A percentile compares a stretch with the other conserved stretches of the same genome.
phyloP scores from a whole-genome alignment of 2,329 filamentous ascomycete genomes.

The Plectosphaerella cucumerina region DNA sequence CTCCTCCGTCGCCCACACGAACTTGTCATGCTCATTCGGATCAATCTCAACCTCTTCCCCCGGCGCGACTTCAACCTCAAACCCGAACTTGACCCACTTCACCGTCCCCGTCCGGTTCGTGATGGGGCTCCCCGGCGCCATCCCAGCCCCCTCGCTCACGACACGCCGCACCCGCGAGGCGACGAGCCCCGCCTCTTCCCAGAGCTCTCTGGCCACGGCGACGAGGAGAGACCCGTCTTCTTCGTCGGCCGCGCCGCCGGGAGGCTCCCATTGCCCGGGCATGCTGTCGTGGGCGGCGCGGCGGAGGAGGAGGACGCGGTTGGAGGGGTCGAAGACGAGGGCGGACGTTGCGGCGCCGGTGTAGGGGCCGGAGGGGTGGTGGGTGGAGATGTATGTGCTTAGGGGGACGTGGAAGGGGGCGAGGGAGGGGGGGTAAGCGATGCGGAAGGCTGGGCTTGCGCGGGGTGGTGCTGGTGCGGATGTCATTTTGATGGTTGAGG shows the following conservation, averaged over 20 bases:
- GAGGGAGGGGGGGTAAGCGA: conserved; percentile 12
- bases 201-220: conserved; percentile 41
- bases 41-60: conserved; percentile 26
- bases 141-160: conserved; percentile 20
- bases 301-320: conserved; percentile 39
- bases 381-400: conserved; percentile 10
- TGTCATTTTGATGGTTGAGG: not conserved
- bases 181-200: conserved; percentile 40
- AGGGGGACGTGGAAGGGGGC: conserved; percentile 12
- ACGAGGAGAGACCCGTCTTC: conserved; percentile 36
- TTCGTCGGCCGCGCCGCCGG: conserved; percentile 42
- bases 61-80: conserved; percentile 28
- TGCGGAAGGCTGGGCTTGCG: conserved; percentile 8
- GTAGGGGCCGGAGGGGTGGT: conserved; percentile 5
- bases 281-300: conserved; percentile 39
- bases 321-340: conserved; percentile 27
- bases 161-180: conserved; percentile 21
- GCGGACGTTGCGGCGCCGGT: conserved; percentile 26
- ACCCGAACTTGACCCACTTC: conserved; percentile 27
- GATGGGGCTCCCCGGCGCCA: conserved; percentile 21
- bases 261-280: conserved; percentile 43
- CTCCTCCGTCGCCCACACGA: conserved; percentile 32
- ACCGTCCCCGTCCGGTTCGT: conserved; percentile 26
- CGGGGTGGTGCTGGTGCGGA: not conserved
- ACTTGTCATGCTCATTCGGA: conserved; percentile 35